Evolutionary conservation across 768 basidiomycete species (phyloP), one percentile per base, ranked within the genome.

Genomic region (Amanita subjunquillea): DNA sequence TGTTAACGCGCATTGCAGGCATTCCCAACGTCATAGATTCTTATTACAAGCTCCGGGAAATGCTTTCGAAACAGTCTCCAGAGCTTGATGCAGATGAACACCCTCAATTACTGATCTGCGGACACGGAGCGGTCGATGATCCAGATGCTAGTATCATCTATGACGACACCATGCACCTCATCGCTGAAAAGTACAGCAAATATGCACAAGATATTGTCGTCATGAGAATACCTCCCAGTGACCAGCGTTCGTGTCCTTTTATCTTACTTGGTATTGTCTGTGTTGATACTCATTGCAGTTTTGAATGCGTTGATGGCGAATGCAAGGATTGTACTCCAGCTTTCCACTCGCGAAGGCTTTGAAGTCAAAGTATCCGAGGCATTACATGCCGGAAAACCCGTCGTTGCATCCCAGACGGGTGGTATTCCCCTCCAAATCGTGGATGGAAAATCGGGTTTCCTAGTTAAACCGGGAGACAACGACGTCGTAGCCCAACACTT

Each of bases 361-460:
- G 94, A 97, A 63, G 91, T 97, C 69, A 97, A 97, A 67, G 92
- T 94, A 47, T 92, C 91, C 44, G 91, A 95, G 70, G 91, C 89
- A n/a, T 75, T 97, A 49, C 89, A 94, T 67, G 82, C 90, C 29
- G 87, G 87, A 55, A 87, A 87, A 57, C 92, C 92, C 30, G 76
- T 94, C 61, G 78, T 97, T 60, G 89, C 89, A 6, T 83, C 76
- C 48, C 75, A 75, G 53, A 94, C 94, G 3, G 94, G 94, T 54
- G 93, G 93, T 59, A 95, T 97, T 62, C 94, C 94, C 39, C 80
- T 96, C 44, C 94, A 97, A 64, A 79, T 96, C 57, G 80, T 80
- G 58, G 71, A 96, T 58, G 92, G 91, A 50, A 84, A 90, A 68
- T 90, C 87, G 57, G 94, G 94, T 47, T 93, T 77, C 75, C 72